Conservation (phyloP, 345 rosid species). For the Eucalyptus camaldulensis region DNA sequence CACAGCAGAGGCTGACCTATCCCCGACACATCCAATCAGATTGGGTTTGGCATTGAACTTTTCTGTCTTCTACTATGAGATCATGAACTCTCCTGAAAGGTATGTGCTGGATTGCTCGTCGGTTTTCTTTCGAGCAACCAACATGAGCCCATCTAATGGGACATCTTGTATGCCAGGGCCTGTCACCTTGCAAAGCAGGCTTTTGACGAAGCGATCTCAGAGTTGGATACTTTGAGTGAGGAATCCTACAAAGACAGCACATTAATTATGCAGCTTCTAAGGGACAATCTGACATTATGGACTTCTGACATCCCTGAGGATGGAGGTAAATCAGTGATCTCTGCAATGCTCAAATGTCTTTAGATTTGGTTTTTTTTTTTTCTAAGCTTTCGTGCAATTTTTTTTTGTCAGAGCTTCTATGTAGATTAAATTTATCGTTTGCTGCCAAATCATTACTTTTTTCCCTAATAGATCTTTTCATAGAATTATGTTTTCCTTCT, state of each 20-base stretch:
- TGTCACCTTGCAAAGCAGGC: conserved; percentile 25
- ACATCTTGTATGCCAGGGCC: conserved; percentile 4
- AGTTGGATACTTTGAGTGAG: conserved; percentile 19
- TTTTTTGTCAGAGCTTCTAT: not conserved
- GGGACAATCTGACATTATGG: conserved; percentile 31
- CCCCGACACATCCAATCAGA: conserved; percentile 25
- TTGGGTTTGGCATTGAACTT: conserved; percentile 33
- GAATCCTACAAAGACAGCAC: conserved; percentile 31
- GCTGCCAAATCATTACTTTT: not conserved
- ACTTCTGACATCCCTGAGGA: conserved; percentile 26
- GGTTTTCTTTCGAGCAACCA: not conserved
- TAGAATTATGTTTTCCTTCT: not conserved
- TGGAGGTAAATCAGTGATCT: conserved; percentile 2
- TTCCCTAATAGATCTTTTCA: not conserved
- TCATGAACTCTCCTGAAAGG: conserved; percentile 26
- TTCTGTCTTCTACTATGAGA: conserved; percentile 28
- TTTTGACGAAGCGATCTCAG: conserved; percentile 25
- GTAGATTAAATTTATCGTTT: not conserved
- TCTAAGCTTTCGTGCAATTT: not conserved
- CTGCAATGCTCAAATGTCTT: not conserved
- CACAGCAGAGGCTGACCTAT: conserved; percentile 18
- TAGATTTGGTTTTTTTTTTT: not conserved
- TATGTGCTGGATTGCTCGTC: not conserved
- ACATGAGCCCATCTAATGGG: not conserved
- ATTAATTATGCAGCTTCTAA: conserved; percentile 26